These are phyloP conservation scores for Aotearoamyces nothofagi DNA, from an alignment of 2,329 filamentous ascomycete species.

Conservation along the genomic window DNA sequence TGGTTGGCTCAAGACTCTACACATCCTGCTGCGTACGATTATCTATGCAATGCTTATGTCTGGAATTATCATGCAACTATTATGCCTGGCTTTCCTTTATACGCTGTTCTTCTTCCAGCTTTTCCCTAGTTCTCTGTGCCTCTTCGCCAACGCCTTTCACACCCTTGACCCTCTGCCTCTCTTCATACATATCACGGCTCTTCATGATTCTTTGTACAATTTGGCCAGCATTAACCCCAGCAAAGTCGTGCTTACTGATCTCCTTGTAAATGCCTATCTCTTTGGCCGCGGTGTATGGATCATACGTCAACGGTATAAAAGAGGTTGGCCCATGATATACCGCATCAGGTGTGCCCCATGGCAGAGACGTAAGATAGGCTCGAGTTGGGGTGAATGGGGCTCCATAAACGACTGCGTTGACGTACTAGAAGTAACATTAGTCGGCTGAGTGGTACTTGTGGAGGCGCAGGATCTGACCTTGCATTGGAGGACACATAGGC, in stretches of 20 bases:
- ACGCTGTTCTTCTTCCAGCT: slow-evolving; percentile 31
- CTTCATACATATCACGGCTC: slow-evolving; percentile 78
- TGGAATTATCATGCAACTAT: too few relatives aligned
- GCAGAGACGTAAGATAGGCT: slow-evolving; percentile 60
- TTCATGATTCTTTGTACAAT: slow-evolving; percentile 86
- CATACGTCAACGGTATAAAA: slow-evolving; percentile 52
- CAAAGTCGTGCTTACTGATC: slow-evolving; percentile 62
- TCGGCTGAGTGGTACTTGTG: slow-evolving; percentile 3
- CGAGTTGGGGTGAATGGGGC: slow-evolving; percentile 78
- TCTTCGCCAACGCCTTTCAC: slow-evolving; percentile 70
- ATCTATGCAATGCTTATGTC: too few relatives aligned
- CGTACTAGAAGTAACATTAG: slow-evolving; percentile 39
- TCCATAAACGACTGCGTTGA: slow-evolving; percentile 77
- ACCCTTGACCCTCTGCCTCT: slow-evolving; percentile 77
- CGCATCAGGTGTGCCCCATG: slow-evolving; percentile 57
- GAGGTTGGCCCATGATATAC: slow-evolving; percentile 95
- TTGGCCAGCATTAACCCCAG: slow-evolving; percentile 78
- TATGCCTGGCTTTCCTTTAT: slow-evolving; percentile 13
- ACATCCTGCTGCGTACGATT: too few relatives aligned
- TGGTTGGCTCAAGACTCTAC: too few relatives aligned
- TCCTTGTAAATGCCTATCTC: slow-evolving; percentile 72
- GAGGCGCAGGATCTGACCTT: slow-evolving; percentile 58
- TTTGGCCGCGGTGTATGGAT: slow-evolving; percentile 70
- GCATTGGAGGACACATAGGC: slow-evolving; percentile 90
- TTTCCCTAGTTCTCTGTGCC: slow-evolving; percentile 44